Evolutionary conservation across 495 filamentous ascomycete genomes (phyloP).

Genomic region (Pyronema domesticum): DNA sequence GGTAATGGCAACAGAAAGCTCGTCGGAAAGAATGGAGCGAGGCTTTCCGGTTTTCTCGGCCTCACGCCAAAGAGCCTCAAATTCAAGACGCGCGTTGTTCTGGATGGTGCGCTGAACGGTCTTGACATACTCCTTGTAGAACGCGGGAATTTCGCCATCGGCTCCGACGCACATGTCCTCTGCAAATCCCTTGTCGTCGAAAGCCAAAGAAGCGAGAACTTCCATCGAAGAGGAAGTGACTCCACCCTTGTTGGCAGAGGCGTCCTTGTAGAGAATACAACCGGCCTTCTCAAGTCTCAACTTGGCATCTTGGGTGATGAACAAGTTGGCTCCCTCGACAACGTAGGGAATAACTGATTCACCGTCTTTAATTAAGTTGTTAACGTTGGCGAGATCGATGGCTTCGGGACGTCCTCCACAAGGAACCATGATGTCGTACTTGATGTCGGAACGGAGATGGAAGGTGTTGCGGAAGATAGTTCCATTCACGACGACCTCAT

Average conservation of each 20-base stretch:
- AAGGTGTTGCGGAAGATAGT: constrained; percentile 94
- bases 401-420: constrained; percentile 95
- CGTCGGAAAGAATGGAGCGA: constrained; percentile 72
- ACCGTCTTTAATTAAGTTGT: constrained; percentile 67
- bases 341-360: constrained; percentile 80
- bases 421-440: constrained; percentile 82
- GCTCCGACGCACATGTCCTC: constrained; percentile 80
- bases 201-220: constrained; percentile 81
- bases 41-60: constrained; percentile 61
- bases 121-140: constrained; percentile 86
- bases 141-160: constrained; percentile 62
- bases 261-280: constrained; percentile 90
- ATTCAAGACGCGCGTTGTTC: constrained; percentile 78
- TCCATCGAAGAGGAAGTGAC: constrained; percentile 97
- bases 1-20: constrained; percentile 77
- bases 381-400: constrained; percentile 74
- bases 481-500: constrained; percentile 76
- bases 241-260: constrained; percentile 95
- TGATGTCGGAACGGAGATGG: constrained; percentile 58
- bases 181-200: constrained; percentile 73
- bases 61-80: constrained; percentile 95
- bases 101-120: constrained; percentile 77
- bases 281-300: constrained; percentile 84
- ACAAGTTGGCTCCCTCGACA: constrained; percentile 93
- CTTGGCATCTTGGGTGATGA: constrained; percentile 98